A percentile compares a stretch with the other conserved stretches of the same genome.
Conservation (phyloP, 805 yeast species). For the Torulaspora gathmanii region DNA sequence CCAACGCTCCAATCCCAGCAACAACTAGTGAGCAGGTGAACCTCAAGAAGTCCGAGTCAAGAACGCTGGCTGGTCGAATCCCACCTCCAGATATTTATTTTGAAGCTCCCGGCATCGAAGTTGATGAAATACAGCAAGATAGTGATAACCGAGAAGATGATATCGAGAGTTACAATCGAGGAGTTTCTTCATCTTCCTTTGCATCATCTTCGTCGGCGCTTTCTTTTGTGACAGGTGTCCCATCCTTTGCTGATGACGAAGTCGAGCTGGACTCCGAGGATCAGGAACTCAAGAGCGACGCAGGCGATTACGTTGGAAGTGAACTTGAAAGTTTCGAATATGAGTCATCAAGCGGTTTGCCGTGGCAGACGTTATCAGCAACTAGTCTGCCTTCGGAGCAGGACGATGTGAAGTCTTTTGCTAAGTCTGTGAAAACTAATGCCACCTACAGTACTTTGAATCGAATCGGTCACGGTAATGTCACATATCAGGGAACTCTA, state of each 20-base stretch:
- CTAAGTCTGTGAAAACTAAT: conserved; percentile 1
- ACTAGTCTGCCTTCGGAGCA: background rate
- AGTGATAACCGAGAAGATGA: conserved; percentile 8
- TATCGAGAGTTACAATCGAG: conserved; percentile 1
- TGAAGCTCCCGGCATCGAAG: conserved; percentile 7
- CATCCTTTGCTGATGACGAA: conserved; percentile 7
- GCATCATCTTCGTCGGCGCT: conserved; percentile 5
- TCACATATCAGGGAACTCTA: conserved; percentile 26
- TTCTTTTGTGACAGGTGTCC: conserved; percentile 7
- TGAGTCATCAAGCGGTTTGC: background rate
- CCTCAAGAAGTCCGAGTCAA: conserved; percentile 1
- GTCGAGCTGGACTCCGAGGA: conserved; percentile 3
- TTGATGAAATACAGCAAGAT: conserved; percentile 1
- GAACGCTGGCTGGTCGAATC: conserved; percentile 14
- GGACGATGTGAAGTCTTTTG: background rate
- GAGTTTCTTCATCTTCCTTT: conserved; percentile 4
- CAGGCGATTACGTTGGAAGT: conserved; percentile 1
- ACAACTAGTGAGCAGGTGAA: background rate
- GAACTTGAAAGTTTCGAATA: background rate
- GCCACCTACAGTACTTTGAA: conserved; percentile 8
- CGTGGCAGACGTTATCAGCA: conserved; percentile 1
- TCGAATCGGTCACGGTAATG: conserved; percentile 9
- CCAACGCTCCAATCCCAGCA: background rate
- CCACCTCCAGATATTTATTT: conserved; percentile 19
- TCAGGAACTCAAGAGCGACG: conserved; percentile 2